phyloP scores from a whole-genome alignment of 805 yeast species.

The Metschnikowia bowlesiae region DNA sequence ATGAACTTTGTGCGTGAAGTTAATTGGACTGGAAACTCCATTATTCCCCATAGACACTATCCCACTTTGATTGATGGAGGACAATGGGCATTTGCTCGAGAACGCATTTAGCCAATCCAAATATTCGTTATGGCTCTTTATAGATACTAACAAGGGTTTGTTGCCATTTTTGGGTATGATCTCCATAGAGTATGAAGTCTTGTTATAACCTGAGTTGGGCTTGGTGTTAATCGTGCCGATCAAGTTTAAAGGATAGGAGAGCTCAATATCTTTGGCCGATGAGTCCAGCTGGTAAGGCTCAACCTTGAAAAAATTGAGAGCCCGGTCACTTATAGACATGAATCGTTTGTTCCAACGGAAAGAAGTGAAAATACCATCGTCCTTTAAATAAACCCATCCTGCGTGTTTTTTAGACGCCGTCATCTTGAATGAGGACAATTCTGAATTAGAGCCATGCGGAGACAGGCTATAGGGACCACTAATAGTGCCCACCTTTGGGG shows the following conservation, averaged over 20 bases:
- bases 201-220: slow-evolving; percentile 43
- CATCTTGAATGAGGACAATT: slow-evolving; percentile 7
- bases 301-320: slow-evolving; percentile 67
- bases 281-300: slow-evolving; percentile 38
- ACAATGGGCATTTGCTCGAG: slow-evolving; percentile 68
- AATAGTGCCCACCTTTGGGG: background rate
- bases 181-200: slow-evolving; percentile 64
- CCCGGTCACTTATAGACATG: slow-evolving; percentile 70
- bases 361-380: slow-evolving; percentile 77
- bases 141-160: slow-evolving; percentile 67
- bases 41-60: slow-evolving; percentile 27
- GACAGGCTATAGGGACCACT: background rate
- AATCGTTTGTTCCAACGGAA: slow-evolving; percentile 92
- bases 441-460: slow-evolving; percentile 2
- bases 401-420: slow-evolving; percentile 27
- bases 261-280: slow-evolving; percentile 44
- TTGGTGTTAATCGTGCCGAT: slow-evolving; percentile 51
- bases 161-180: slow-evolving; percentile 51
- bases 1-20: slow-evolving; percentile 90
- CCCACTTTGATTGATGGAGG: slow-evolving; percentile 31
- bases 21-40: slow-evolving; percentile 84
- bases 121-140: slow-evolving; percentile 74
- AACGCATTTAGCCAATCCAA: slow-evolving; percentile 90
- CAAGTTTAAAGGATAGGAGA: slow-evolving; percentile 36
- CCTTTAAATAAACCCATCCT: slow-evolving; percentile 92